Conservation (phyloP, 345 rosid species). For the Moricandia arvensis region DNA sequence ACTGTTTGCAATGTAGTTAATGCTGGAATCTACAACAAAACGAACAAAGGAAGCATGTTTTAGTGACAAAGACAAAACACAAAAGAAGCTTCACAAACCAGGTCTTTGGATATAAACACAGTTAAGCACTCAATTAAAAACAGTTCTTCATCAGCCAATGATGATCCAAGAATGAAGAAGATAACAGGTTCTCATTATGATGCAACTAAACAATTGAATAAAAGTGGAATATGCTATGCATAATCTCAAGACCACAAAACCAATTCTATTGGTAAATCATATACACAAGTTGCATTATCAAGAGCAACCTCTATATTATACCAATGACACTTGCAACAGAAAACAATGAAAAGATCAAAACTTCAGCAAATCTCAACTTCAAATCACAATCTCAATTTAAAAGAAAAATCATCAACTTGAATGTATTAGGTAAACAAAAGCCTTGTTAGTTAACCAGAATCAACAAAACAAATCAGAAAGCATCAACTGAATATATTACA, state of each 20-base stretch:
- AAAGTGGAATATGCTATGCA: neutral
- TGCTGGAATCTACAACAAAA: slow-evolving; percentile 8
- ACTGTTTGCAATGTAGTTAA: slow-evolving; percentile 13
- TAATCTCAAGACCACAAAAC: slow-evolving; percentile 14
- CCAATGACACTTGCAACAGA: slow-evolving; percentile 8
- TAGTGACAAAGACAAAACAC: slow-evolving; percentile 12
- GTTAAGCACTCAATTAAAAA: neutral
- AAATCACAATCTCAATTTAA: neutral
- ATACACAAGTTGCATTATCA: slow-evolving; percentile 7
- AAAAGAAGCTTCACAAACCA: neutral
- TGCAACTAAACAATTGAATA: neutral
- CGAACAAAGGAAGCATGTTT: neutral
- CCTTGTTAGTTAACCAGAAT: neutral
- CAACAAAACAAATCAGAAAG: neutral
- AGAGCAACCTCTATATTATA: neutral
- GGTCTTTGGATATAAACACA: neutral
- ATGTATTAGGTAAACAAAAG: neutral
- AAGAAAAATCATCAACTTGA: neutral
- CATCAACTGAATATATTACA: no score
- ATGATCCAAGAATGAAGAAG: no score
- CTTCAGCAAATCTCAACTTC: neutral
- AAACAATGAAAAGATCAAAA: slow-evolving; percentile 5
- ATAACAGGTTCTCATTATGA: no score
- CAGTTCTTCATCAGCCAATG: no score
- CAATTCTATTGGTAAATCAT: neutral